Conservation (phyloP, 352 stramenopile species). For the Phytopythium vexans region DNA sequence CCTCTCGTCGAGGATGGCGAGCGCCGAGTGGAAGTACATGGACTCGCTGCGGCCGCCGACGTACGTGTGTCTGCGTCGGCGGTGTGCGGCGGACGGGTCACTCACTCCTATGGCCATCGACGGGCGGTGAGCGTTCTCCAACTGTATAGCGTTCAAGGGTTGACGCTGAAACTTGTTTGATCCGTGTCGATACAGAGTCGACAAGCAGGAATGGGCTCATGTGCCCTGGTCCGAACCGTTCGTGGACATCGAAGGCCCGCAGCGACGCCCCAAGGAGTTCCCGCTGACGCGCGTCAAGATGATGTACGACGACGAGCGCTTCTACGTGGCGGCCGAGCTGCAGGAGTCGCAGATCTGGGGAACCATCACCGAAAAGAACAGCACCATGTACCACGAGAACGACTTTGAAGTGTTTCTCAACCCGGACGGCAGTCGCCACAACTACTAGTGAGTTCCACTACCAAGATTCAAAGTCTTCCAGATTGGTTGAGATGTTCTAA, state of each 20-base stretch:
- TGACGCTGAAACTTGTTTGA: background rate
- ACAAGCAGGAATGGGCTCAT: constrained; percentile 67
- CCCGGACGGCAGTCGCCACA: constrained; percentile 67
- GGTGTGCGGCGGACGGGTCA: constrained; percentile 10
- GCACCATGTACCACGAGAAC: constrained; percentile 87
- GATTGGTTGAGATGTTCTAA: background rate
- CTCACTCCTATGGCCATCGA: constrained; percentile 42
- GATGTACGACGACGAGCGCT: constrained; percentile 71
- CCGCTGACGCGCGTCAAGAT: constrained; percentile 72
- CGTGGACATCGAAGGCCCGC: constrained; percentile 70
- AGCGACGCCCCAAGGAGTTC: constrained; percentile 35
- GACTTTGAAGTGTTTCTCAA: constrained; percentile 94
- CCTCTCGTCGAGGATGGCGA: background rate
- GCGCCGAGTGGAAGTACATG: constrained; percentile 40
- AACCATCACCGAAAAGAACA: constrained; percentile 64
- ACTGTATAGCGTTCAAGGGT: background rate
- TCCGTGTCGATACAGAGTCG: constrained; percentile 20
- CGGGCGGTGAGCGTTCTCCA: constrained; percentile 26
- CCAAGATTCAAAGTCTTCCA: background rate
- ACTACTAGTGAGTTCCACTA: constrained; percentile 73
- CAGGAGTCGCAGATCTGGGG: constrained; percentile 75
- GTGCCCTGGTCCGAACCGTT: constrained; percentile 70
- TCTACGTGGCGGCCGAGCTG: constrained; percentile 73
- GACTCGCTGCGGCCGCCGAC: constrained; percentile 55
- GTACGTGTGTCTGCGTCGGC: constrained; percentile 66